Conservation (phyloP, 2,329 filamentous ascomycete genomes). For the Cryphonectria carpinicola region DNA sequence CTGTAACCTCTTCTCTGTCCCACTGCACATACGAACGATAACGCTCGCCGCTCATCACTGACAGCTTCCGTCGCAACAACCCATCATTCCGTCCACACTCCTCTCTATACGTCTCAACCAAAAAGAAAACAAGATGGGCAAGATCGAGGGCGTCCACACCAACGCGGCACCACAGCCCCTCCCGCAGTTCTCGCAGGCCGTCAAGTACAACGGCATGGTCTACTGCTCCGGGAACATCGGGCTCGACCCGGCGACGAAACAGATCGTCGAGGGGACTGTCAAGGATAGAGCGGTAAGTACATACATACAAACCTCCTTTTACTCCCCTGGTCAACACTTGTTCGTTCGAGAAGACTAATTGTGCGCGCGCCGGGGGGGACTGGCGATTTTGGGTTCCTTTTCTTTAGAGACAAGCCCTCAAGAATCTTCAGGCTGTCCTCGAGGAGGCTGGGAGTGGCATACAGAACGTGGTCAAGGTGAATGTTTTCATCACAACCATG, state of each 20-base stretch:
- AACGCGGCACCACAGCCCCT: slow-evolving; percentile 54
- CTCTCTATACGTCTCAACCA: background rate
- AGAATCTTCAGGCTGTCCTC: slow-evolving; percentile 63
- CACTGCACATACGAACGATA: background rate
- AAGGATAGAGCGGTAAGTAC: slow-evolving; percentile 53
- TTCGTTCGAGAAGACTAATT: background rate
- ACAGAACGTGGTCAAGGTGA: slow-evolving; percentile 67
- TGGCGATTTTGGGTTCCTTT: background rate
- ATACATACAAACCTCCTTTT: background rate
- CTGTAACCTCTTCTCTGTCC: background rate
- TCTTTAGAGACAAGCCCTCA: slow-evolving; percentile 55
- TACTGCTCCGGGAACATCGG: slow-evolving; percentile 70
- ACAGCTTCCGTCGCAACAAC: too few relatives aligned
- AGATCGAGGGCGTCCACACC: slow-evolving; percentile 45
- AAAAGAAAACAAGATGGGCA: slow-evolving; percentile 13
- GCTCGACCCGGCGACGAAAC: slow-evolving; percentile 56
- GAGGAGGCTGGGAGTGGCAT: slow-evolving; percentile 62
- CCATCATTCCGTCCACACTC: background rate
- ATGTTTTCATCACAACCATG: slow-evolving; percentile 69
- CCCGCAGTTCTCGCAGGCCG: slow-evolving; percentile 63
- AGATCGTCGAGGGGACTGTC: slow-evolving; percentile 60
- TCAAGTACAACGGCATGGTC: slow-evolving; percentile 68
- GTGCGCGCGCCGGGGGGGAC: too few relatives aligned
- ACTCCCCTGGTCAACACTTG: background rate
- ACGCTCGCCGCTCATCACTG: background rate